Conservation (phyloP, 257 asterid genomes). For the Asclepias syriaca region DNA sequence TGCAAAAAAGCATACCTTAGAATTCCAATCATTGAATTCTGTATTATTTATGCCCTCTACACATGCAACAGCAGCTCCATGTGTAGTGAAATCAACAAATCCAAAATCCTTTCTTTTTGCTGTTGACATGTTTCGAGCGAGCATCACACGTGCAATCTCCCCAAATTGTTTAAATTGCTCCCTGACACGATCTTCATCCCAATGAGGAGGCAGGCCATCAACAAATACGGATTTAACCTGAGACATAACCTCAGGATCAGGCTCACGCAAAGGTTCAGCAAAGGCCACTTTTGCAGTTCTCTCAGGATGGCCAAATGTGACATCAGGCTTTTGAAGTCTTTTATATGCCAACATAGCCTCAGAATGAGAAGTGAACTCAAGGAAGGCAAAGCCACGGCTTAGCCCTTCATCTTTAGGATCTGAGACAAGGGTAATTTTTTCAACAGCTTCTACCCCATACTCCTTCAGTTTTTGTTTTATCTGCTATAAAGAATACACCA, state of each 20-base stretch:
- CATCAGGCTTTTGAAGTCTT: conserved; percentile 58
- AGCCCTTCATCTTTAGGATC: conserved; percentile 56
- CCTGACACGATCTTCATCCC: conserved; percentile 53
- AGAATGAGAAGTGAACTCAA: conserved; percentile 50
- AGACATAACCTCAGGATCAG: conserved; percentile 63
- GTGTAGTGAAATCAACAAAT: conserved; percentile 50
- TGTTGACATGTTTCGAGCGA: conserved; percentile 56
- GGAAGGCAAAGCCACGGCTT: conserved; percentile 62
- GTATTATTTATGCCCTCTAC: conserved; percentile 42
- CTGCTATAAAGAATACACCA: conserved; percentile 23
- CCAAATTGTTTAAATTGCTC: conserved; percentile 44
- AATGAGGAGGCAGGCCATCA: conserved; percentile 58
- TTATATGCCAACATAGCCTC: conserved; percentile 57
- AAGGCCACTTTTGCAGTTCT: conserved; percentile 65
- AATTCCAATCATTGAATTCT: conserved; percentile 45
- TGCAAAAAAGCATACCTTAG: conserved; percentile 32
- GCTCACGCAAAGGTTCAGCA: conserved; percentile 62
- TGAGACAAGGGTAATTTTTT: conserved; percentile 45
- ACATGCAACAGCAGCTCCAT: conserved; percentile 59
- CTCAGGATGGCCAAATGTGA: conserved; percentile 50
- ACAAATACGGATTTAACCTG: conserved; percentile 59
- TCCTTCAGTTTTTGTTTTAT: conserved; percentile 48
- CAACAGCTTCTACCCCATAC: conserved; percentile 50
- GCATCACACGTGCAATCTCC: conserved; percentile 36
- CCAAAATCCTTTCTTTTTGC: conserved; percentile 68